Evolutionary conservation across 2,329 filamentous ascomycete species (phyloP), one percentile per base, ranked within the genome.

Genomic region (Parastagonospora nodorum): DNA sequence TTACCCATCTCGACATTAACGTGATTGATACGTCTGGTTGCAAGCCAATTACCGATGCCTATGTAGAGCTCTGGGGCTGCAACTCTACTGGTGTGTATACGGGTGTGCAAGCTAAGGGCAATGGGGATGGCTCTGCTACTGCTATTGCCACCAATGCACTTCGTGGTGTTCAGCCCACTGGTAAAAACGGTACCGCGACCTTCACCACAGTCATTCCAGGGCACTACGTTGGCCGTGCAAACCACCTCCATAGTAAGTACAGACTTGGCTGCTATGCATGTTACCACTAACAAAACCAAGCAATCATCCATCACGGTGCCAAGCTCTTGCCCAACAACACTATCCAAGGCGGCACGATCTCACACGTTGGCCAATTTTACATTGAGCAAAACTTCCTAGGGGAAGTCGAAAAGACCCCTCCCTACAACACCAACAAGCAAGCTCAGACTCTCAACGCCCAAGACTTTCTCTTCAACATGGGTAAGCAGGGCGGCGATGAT

Each of bases 341-440:
- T 50, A 78, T 83, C 54, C 69, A 72, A 35, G 80, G 77, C 52
- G 75, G 77, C 12, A 76, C 72, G 43, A 78, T 82, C 50, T 79
- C 81, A 7, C 84, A 88, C 71, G 78, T 87, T 33, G 85, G 85
- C 14, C 85, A 89, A 67, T 64, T 85, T 43, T 88, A 85, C 77
- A 85, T 85, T 48, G 84, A 88, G 67, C 81, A 87, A 65, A 75
- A 77, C 55, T 78, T 88, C 8, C 79, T 84, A 57, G 60, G 61
- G 24, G 55, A 74, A 33, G 82, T 87, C 47, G 80, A 84, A 53
- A 67, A 68, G 8, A 74, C 71, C 1, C 51, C 64, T 0, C 80
- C 81, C 3, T 78, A 79, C 68, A 75, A 66, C 60, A 75, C 69
- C 50, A 78, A 78, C 60, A 74, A 61, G 16, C 70, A 74, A 47